These are phyloP conservation scores for Suillus alpinus DNA, from an alignment of 768 basidiomycete species.

Conservation along the genomic window DNA sequence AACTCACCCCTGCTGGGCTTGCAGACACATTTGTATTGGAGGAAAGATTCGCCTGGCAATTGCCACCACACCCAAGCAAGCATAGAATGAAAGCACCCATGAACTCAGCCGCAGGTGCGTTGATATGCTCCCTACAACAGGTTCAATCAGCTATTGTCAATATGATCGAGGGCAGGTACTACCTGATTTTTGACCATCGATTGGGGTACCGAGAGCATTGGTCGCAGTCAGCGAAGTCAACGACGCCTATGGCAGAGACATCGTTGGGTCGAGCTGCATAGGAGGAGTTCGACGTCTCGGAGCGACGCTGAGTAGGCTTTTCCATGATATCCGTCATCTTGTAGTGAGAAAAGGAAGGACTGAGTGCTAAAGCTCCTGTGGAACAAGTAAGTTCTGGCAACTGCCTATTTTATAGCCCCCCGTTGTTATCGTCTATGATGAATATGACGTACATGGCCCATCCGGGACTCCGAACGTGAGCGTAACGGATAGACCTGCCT, in stretches of 20 bases:
- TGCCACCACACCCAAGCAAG: conserved; percentile 52
- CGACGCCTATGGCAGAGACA: neutral
- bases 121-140: conserved; percentile 34
- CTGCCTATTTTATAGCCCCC: conserved; percentile 21
- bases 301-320: conserved; percentile 16
- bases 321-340: conserved; percentile 21
- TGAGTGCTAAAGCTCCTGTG: neutral
- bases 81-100: conserved; percentile 51
- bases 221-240: conserved; percentile 28
- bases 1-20: conserved; percentile 47
- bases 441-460: neutral
- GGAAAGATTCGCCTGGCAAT: conserved; percentile 51
- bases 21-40: conserved; percentile 38
- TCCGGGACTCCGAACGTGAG: conserved; percentile 5
- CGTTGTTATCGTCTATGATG: neutral
- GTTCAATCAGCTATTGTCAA: neutral
- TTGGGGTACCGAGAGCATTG: conserved; percentile 42
- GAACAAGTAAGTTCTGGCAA: neutral
- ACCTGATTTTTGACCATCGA: conserved; percentile 49
- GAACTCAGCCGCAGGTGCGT: conserved; percentile 57
- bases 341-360: conserved; percentile 4
- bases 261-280: conserved; percentile 7
- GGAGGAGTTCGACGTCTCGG: conserved; percentile 18
- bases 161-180: conserved; percentile 10
- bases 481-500: conserved; percentile 4